A percentile compares a stretch with the other conserved stretches of the same genome.
phyloP scores from a whole-genome alignment of 73 alveolate genomes.

The Paramecium sexaurelia region DNA sequence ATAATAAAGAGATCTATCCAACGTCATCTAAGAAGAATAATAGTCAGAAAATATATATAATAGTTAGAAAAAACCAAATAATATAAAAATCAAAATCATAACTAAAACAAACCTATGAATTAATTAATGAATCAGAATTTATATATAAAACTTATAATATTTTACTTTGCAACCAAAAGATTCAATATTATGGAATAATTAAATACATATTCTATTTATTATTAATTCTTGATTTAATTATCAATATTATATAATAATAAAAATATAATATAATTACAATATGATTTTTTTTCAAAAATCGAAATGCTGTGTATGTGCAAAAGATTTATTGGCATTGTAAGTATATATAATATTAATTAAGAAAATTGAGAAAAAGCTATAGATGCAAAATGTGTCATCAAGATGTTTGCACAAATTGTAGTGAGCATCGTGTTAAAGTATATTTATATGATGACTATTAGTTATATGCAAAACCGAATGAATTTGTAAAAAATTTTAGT shows the following conservation, averaged over 20 bases:
- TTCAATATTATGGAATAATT: too few species aligned
- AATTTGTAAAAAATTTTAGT: background rate
- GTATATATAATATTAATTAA: background rate
- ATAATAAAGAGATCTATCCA: too few species aligned
- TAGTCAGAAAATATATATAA: too few species aligned
- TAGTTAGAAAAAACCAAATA: too few species aligned
- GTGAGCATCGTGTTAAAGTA: background rate
- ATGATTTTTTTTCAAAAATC: constrained; percentile 20
- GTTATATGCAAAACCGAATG: constrained; percentile 1
- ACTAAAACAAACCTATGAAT: too few species aligned
- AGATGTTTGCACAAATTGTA: constrained; percentile 20
- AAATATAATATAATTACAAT: background rate
- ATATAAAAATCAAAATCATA: too few species aligned
- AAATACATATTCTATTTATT: background rate
- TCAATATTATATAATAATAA: background rate
- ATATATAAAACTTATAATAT: too few species aligned
- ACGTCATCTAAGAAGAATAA: too few species aligned
- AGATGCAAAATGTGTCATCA: constrained; percentile 29
- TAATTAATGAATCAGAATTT: too few species aligned
- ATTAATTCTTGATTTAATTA: background rate
- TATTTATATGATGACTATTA: background rate
- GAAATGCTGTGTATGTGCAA: background rate
- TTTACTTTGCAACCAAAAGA: too few species aligned
- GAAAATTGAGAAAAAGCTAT: constrained; percentile 22
- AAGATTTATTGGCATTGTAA: constrained; percentile 21